Evolutionary conservation across 2,329 filamentous ascomycete genomes (phyloP), one percentile per base, ranked within the genome.

Genomic region (Colletotrichum sp.): DNA sequence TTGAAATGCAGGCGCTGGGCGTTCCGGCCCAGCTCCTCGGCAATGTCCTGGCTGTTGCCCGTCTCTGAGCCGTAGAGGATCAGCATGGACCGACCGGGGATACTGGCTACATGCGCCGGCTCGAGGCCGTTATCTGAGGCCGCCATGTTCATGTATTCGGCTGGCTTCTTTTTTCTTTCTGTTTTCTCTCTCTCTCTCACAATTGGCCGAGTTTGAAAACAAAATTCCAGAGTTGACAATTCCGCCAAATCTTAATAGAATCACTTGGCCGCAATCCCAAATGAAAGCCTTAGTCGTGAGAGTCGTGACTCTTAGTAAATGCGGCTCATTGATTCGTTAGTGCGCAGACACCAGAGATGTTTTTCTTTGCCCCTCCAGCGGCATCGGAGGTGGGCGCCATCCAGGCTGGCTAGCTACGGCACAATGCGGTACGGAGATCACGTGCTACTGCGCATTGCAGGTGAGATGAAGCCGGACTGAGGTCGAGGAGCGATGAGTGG

Each of bases 31-130:
- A 99, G 87, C 83, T 98, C 95, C 81, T 95, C 93, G 24, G 97
- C 96, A 78, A 96, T 92, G 85, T 99, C 96, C 85, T 98, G 95
- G 71, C 95, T 94, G 82, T 97, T 98, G 72, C 97, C 97, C 26
- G 96, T 99, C 87, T 99, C 97, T 52, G 96, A 98, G 71, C 95
- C 97, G 85, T 98, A 99, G 39, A 98, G 90, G 74, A 99, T 89
- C 79, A 98, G 90, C 66, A 90, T 84, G 75, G 85, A 87, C 79
- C 90, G 84, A 78, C 78, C 75, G 16, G 79, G 77, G 8, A 84
- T 65, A 67, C 79, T 78, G 59, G 81, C 79, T 79, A 84, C 68
- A 66, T 69, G 68, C 62, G 69, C 72, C 63, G 75, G 55, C 70
- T 72, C 68, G 68, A 79, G 77, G 32, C 76, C 78, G 24, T 71